These are phyloP conservation scores for Vigna hirtella DNA, from an alignment of 306 rosid species.

Conservation along the genomic window DNA sequence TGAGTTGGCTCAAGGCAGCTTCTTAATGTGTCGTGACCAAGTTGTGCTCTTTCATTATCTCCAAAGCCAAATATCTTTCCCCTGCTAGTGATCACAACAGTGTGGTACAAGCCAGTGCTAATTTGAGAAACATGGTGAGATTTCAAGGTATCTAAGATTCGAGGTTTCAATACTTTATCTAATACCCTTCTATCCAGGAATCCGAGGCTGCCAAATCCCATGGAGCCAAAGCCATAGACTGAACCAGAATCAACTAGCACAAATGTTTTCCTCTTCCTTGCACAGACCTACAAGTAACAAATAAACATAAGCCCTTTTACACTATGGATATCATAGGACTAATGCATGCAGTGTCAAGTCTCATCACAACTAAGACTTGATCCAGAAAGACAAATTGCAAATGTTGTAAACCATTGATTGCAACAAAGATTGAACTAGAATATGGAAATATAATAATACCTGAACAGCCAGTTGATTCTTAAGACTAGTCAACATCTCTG, in stretches of 20 bases:
- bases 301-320: slow-evolving; percentile 18
- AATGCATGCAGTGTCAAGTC: slow-evolving; percentile 1
- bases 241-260: slow-evolving; percentile 76
- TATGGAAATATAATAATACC: slow-evolving; percentile 56
- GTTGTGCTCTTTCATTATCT: slow-evolving; percentile 93
- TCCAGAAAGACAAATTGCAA: slow-evolving; percentile 11
- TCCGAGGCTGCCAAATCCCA: slow-evolving; percentile 98
- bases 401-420: slow-evolving; percentile 26
- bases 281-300: slow-evolving; percentile 69
- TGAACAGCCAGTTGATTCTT: slow-evolving; percentile 78
- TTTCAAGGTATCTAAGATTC: slow-evolving; percentile 71
- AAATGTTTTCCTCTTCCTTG: slow-evolving; percentile 91
- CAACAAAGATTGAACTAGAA: slow-evolving; percentile 26
- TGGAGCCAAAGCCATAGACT: slow-evolving; percentile 86
- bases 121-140: slow-evolving; percentile 81
- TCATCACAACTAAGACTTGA: slow-evolving; percentile 2
- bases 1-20: slow-evolving; percentile 79
- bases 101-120: slow-evolving; percentile 89
- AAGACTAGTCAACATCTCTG: slow-evolving; percentile 66
- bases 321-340: neutral
- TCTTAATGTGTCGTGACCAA: slow-evolving; percentile 84
- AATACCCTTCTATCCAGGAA: slow-evolving; percentile 75
- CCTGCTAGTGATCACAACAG: slow-evolving; percentile 69
- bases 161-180: slow-evolving; percentile 74
- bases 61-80: slow-evolving; percentile 89